Conservation (phyloP, 305 asterid species). For the Fraxinus nigra region DNA sequence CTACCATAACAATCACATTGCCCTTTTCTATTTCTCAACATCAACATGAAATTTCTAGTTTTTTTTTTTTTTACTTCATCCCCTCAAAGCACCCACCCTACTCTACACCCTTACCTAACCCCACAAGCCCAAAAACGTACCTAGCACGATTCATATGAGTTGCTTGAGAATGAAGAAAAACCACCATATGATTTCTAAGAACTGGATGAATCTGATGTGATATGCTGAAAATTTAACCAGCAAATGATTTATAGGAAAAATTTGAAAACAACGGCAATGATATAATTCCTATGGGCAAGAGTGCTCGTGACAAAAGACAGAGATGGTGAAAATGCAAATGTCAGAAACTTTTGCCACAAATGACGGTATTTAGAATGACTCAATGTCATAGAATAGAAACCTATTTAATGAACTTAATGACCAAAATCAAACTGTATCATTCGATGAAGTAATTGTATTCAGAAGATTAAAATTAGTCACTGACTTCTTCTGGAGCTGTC, state of each 20-base stretch:
- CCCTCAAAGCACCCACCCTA: neutral
- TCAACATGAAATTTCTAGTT: neutral
- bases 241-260: constrained; percentile 19
- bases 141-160: constrained; percentile 48
- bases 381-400: constrained; percentile 25
- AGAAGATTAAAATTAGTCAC: constrained; percentile 63
- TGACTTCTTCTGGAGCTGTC: constrained; percentile 37
- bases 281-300: constrained; percentile 79
- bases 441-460: constrained; percentile 73
- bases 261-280: constrained; percentile 23
- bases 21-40: neutral
- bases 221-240: constrained; percentile 44
- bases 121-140: neutral
- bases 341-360: constrained; percentile 36
- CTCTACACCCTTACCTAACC: neutral
- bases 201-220: constrained; percentile 56
- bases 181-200: constrained; percentile 68
- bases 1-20: neutral
- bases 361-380: constrained; percentile 60
- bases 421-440: constrained; percentile 36
- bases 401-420: constrained; percentile 33
- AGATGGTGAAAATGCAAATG: constrained; percentile 82
- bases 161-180: constrained; percentile 33
- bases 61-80: neutral
- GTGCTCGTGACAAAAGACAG: constrained; percentile 57